phyloP scores from a whole-genome alignment of 352 stramenopile genomes.

The Pythium coloratum region DNA sequence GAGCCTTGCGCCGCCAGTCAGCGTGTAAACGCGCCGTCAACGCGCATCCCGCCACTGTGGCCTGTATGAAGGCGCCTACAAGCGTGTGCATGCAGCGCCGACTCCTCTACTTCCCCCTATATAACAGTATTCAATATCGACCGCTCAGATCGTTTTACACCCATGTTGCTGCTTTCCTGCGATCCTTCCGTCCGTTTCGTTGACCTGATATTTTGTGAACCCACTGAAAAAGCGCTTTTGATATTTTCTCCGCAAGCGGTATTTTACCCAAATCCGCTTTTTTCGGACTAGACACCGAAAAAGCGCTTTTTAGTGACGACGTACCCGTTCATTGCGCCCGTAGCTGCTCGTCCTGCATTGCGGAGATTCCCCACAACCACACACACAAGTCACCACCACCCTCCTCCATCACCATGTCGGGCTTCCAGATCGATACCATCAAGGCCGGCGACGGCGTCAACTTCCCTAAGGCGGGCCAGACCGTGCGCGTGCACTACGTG shows the following conservation, averaged over 20 bases:
- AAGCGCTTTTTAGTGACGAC: slow-evolving; percentile 2
- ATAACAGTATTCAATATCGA: slow-evolving; percentile 28
- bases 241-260: background rate
- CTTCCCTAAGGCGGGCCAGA: slow-evolving; percentile 70
- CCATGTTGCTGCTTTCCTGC: background rate
- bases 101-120: slow-evolving; percentile 13
- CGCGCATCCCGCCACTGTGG: background rate
- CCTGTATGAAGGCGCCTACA: background rate
- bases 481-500: slow-evolving; percentile 79
- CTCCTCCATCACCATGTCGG: slow-evolving; percentile 27
- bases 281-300: background rate
- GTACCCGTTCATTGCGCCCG: background rate
- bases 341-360: slow-evolving; percentile 3
- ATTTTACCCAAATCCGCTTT: slow-evolving; percentile 7
- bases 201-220: slow-evolving; percentile 8
- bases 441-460: slow-evolving; percentile 76
- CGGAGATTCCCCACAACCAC: background rate
- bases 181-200: slow-evolving; percentile 1
- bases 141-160: background rate
- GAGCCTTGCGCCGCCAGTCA: slow-evolving; percentile 62
- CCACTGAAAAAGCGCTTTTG: slow-evolving; percentile 7
- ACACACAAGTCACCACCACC: background rate
- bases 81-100: background rate
- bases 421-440: slow-evolving; percentile 75
- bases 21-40: slow-evolving; percentile 39